Conservation (phyloP, 441 rosid genomes). For the Geranium incanum region DNA sequence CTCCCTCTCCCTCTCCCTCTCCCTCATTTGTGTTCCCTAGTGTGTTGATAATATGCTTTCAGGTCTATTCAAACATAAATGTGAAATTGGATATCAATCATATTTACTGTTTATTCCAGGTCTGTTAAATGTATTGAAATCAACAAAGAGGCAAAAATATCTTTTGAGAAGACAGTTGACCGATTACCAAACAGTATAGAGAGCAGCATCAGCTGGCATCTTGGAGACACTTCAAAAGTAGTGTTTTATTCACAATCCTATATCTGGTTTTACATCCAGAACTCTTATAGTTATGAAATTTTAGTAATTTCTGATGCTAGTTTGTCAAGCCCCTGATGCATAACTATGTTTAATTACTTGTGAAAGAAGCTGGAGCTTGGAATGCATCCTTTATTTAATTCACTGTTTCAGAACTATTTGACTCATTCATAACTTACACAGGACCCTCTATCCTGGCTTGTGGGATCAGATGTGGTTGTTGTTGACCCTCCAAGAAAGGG, state of each 20-base stretch:
- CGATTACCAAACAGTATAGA: constrained; percentile 63
- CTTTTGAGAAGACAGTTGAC: constrained; percentile 75
- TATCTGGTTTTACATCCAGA: constrained; percentile 1
- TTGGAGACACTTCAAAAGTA: constrained; percentile 67
- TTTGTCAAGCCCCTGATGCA: neutral
- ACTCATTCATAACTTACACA: constrained; percentile 27
- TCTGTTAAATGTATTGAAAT: constrained; percentile 86
- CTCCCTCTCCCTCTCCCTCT: too few relatives aligned
- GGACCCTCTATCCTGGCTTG: constrained; percentile 86
- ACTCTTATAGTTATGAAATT: neutral
- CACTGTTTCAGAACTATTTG: constrained; percentile 15
- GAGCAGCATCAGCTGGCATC: constrained; percentile 84
- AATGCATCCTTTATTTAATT: constrained; percentile 5
- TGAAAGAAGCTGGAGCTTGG: neutral
- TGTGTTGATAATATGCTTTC: too few relatives aligned
- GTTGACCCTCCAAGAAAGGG: constrained; percentile 98
- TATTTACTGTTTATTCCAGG: constrained; percentile 33
- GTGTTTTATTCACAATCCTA: constrained; percentile 19
- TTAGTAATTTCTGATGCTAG: neutral
- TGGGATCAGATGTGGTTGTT: constrained; percentile 75
- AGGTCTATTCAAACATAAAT: neutral
- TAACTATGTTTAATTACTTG: neutral
- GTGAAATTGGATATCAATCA: neutral
- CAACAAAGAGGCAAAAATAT: constrained; percentile 76
- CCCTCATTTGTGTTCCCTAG: too few relatives aligned